These are phyloP conservation scores for Hanseniaspora lachancei DNA, from an alignment of 805 yeast genomes.

Conservation along the genomic window DNA sequence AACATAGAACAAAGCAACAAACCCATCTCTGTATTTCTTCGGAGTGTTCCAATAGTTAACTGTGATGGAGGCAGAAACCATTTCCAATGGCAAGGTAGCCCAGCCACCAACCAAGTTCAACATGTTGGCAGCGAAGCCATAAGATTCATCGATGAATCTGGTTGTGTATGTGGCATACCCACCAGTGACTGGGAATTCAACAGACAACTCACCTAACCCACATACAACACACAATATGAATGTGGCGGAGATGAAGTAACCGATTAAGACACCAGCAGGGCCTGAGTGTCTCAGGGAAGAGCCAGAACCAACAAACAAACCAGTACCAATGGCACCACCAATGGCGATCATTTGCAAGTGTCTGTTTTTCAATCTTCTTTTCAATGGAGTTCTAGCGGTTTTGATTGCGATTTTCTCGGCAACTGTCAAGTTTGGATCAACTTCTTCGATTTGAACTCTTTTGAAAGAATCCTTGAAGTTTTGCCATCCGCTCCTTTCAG, in stretches of 20 bases:
- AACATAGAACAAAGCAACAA: conserved; percentile 38
- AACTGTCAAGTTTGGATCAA: conserved; percentile 31
- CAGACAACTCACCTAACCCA: conserved; percentile 48
- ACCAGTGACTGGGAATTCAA: conserved; percentile 50
- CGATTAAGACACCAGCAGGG: conserved; percentile 50
- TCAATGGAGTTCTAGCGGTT: conserved; percentile 43
- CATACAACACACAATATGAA: conserved; percentile 48
- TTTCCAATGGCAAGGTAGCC: conserved; percentile 38
- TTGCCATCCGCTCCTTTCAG: conserved; percentile 26
- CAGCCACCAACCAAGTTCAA: conserved; percentile 42
- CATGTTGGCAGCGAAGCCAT: conserved; percentile 52
- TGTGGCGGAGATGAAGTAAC: conserved; percentile 42
- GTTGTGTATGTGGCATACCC: conserved; percentile 48
- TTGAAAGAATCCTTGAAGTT: conserved; percentile 39
- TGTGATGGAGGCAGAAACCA: conserved; percentile 42
- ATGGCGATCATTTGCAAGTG: conserved; percentile 54
- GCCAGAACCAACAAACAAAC: conserved; percentile 63
- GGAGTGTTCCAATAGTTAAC: conserved; percentile 38
- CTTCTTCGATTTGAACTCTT: conserved; percentile 26
- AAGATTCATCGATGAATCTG: conserved; percentile 45
- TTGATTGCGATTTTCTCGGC: conserved; percentile 35
- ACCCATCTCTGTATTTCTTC: conserved; percentile 35
- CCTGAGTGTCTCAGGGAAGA: conserved; percentile 49
- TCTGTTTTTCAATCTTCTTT: conserved; percentile 40
- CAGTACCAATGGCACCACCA: conserved; percentile 65